phyloP scores from a whole-genome alignment of 2,329 filamentous ascomycete genomes.

The Ophiognomonia clavigignenti-juglandacearum region DNA sequence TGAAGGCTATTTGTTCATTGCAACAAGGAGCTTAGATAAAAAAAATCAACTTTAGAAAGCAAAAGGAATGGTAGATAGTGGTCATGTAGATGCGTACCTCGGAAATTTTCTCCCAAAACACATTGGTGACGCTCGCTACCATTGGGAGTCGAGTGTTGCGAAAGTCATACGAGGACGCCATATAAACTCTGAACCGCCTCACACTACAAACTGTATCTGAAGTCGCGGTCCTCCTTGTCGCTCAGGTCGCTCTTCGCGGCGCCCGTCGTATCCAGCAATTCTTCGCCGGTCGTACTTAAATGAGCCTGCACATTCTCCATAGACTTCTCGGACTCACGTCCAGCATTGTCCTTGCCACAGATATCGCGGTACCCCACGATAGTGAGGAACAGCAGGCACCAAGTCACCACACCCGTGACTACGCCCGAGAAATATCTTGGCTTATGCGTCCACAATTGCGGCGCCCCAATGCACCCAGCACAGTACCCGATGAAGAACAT shows the following conservation, averaged over 20 bases:
- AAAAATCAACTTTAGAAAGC: too few relatives aligned
- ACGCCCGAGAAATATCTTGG: conserved; percentile 42
- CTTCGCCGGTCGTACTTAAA: conserved; percentile 3
- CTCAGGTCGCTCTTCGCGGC: conserved; percentile 26
- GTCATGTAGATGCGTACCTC: too few relatives aligned
- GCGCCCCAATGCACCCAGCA: conserved; percentile 38
- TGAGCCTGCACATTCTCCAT: not conserved
- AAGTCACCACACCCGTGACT: conserved; percentile 38
- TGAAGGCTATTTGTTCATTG: too few relatives aligned
- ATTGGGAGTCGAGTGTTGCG: too few relatives aligned
- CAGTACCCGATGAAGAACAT: conserved; percentile 48
- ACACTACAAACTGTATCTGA: conserved; percentile 26
- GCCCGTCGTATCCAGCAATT: conserved; percentile 21
- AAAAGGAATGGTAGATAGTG: too few relatives aligned
- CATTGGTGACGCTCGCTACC: too few relatives aligned
- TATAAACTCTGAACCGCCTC: too few relatives aligned
- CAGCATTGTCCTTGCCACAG: conserved; percentile 30
- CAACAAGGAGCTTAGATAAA: too few relatives aligned
- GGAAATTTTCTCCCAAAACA: too few relatives aligned
- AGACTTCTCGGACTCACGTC: conserved; percentile 16
- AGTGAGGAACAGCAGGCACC: conserved; percentile 32
- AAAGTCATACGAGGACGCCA: too few relatives aligned
- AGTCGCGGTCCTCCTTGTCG: conserved; percentile 29
- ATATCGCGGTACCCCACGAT: conserved; percentile 29
- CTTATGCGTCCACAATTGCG: conserved; percentile 42